Base-by-base conservation (phyloP, 2,329 filamentous ascomycete genomes). In the Hirsutella minnesotensis region DNA sequence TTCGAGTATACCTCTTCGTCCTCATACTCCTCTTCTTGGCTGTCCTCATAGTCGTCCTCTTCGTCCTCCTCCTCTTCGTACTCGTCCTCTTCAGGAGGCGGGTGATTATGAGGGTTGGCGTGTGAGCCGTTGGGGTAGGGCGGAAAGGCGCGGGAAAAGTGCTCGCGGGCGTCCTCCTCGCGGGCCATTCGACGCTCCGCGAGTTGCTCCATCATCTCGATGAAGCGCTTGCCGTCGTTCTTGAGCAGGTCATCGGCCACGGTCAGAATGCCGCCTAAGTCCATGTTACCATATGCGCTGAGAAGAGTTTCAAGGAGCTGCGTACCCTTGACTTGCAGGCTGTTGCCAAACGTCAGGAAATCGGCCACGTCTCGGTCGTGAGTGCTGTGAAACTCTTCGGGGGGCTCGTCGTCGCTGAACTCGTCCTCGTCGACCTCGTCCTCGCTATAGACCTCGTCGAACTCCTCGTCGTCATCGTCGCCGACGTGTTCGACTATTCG, bases 161-260 rank as follows among this genome's bases (percentile, higher is more conserved):
- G 70, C 51, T 77, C 72, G 48, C 62, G 53, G 33, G 86, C 86
- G 59, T 95, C 88, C 66, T 92, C 89, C 68, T 96, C 90, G 53
- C 92, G 83, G 58, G 89, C 86, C 90, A 98, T 95, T 55, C 92
- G 80, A 55, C 90, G 86, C 67, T 98, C 92, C 31, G 92, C 92
- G 55, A 98, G 76, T 67, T 96, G 90, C 64, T 98, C 92, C 92
- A 98, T 98, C 92, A 98, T 98, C 63, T 98, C 92, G 65, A 98
- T 98, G 68, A 98, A 98, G 59, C 95, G 94, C 65, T 94, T 95
- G 56, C 92, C 92, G 64, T 98, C 92, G 65, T 98, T 98, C 65
- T 96, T 96, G 49, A 98, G 77, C 51, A 98, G 74, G 67, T 98
- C 92, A 70, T 98, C 92, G 62, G 92, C 92, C 58, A 98, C 92